Base-by-base conservation (phyloP, 106 monocot species). In the Allium cepa region DNA sequence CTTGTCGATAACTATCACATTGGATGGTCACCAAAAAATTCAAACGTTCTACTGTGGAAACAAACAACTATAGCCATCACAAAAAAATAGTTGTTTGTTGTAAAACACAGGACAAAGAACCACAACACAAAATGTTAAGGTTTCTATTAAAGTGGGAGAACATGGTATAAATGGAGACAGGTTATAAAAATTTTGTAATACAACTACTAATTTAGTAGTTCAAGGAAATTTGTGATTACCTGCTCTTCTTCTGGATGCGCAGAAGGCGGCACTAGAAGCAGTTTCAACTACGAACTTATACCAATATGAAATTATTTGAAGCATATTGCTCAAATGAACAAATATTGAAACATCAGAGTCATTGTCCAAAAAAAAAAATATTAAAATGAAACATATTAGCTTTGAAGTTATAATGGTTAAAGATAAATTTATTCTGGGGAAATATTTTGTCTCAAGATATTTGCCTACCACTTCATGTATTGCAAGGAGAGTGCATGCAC, bases 271-370 rank as follows among this genome's bases (percentile, higher is more conserved):
- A 75, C 76, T 67, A 60, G 53, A 63, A 71, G 69, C 72, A 60
- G 17, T 77, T 16, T 72, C 65, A 70, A 80, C 60, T 45, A 68
- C 74, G 75, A 22, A 65, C 72, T 73, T 79, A 77, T 36, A 79
- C 72, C 56, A 45, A 61, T 48, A 63, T 18, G 66, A 77, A 82
- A 58, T 71, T 64, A 69, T 75, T 70, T 62, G 69, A 70, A 85
- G 27, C 9, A 53, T 53, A 53, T 76, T 81, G 77, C 64, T 76
- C 70, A 77, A 73, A 71, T 73, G 72, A 22, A 22, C 22, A 22
- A 22, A 22, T 22, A 22, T 22, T 22, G 22, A 22, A 22, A 22
- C 22, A 22, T 22, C 22, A 22, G 22, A 22, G 22, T 22, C 22
- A 22, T 22, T 22, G 22, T 22, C 22, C 22, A 22, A 22, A 22